Evolutionary conservation across 768 basidiomycete genomes (phyloP), one percentile per base, ranked within the genome.

Genomic region (Butyriboletus loyo): DNA sequence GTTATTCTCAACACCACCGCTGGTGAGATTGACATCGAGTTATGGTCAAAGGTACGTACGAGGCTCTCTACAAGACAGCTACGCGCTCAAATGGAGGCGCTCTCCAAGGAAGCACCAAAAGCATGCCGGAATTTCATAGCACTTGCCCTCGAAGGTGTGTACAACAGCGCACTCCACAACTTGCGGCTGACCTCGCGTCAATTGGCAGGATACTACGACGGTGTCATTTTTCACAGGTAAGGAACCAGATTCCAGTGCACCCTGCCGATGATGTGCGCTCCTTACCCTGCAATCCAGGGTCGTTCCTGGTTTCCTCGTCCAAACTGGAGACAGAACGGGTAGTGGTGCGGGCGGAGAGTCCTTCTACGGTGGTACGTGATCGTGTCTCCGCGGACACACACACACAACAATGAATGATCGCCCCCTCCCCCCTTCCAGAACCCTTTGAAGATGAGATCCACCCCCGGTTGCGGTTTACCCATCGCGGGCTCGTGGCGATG

Each of bases 371-470:
- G 93, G 93, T 77, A 55, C 55, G 73, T 67, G 32, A 25, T n/a
- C 17, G 4, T 27, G 11, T 44, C 25, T 37, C 31, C 37, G 49
- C 22, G 15, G 21, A 28, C 21, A 37, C n/a, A 14, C 19, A n/a
- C 43, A 34, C 40, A n/a, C n/a, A n/a, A n/a, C n/a, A n/a, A n/a
- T n/a, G n/a, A n/a, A n/a, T 44, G 10, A 17, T 30, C n/a, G 27
- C 24, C 43, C 39, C 25, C 9, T 41, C 45, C 25, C 9, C 43
- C 45, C 32, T 11, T 45, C 21, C 48, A 91, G 94, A 95, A 61
- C 91, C 87, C 3, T 97, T 97, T 58, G 88, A 92, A 66, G 93
- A 97, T 72, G 95, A 98, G 71, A 85, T 93, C 19, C 93, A 96
- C 61, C 92, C 94, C 4, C 83, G 97, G 34, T 75, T 99, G 54